Evolutionary conservation across 495 filamentous ascomycete species (phyloP).

Genomic region (Copromyces sp.): DNA sequence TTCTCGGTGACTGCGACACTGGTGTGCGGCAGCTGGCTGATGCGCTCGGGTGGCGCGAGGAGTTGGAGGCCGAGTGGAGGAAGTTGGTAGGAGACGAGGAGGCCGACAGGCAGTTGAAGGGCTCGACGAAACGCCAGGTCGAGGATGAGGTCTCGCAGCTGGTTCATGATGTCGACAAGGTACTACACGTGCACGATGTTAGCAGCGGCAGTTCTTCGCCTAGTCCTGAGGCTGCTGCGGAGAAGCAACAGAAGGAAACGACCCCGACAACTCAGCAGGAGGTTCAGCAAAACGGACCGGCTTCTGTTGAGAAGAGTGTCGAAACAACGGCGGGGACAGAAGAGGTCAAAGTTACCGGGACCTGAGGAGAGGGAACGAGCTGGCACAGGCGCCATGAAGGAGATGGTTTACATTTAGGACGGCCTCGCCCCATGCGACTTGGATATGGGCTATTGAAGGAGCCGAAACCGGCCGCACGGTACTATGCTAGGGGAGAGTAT

Average conservation of each 20-base stretch:
- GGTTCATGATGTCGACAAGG: slow-evolving; percentile 25
- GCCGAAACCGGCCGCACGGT: neutral
- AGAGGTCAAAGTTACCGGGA: neutral
- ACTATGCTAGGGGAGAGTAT: neutral
- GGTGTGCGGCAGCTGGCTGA: slow-evolving; percentile 76
- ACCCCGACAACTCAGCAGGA: neutral
- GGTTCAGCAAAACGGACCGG: neutral
- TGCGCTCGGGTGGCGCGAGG: slow-evolving; percentile 75
- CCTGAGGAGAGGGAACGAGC: neutral
- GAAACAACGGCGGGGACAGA: neutral
- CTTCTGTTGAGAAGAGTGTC: neutral
- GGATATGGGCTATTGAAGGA: neutral
- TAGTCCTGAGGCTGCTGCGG: slow-evolving; percentile 1
- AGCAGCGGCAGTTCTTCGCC: neutral
- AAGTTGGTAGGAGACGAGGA: slow-evolving; percentile 32
- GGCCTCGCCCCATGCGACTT: neutral
- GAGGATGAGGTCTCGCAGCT: slow-evolving; percentile 27
- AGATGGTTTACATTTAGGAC: neutral
- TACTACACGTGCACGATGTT: slow-evolving; percentile 24
- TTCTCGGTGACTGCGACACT: slow-evolving; percentile 52
- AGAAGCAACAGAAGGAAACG: slow-evolving; percentile 9
- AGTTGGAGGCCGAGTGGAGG: slow-evolving; percentile 53
- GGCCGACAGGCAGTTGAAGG: slow-evolving; percentile 29
- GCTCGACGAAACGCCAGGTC: slow-evolving; percentile 12
- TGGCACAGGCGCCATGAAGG: neutral